Evolutionary conservation across 345 rosid species (phyloP).

Genomic region (Passiflora organensis): DNA sequence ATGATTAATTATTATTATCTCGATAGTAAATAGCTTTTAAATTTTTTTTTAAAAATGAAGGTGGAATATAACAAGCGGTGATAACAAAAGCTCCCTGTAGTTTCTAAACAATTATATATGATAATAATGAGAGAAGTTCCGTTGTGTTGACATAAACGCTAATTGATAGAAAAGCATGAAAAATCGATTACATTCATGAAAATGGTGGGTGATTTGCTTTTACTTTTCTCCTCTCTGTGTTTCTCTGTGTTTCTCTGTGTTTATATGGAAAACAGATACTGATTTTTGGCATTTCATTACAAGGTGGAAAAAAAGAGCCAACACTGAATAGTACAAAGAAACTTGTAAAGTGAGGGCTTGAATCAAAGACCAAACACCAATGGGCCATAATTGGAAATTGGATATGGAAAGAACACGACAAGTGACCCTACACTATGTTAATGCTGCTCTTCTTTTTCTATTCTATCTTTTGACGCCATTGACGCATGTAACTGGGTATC

Average conservation of each 20-base stretch:
- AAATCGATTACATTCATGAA: slow-evolving; percentile 8
- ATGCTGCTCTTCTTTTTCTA: neutral
- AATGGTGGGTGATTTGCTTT: slow-evolving; percentile 14
- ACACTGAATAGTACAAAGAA: slow-evolving; percentile 22
- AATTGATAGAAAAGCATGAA: slow-evolving; percentile 29
- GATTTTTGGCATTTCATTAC: slow-evolving; percentile 24
- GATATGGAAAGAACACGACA: slow-evolving; percentile 13
- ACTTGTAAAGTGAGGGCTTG: slow-evolving; percentile 23
- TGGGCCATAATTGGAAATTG: slow-evolving; percentile 13
- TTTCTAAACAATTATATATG: no score
- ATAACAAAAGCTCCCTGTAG: no score
- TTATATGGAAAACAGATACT: slow-evolving; percentile 1
- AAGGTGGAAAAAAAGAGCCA: slow-evolving; percentile 19
- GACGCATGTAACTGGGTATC: neutral
- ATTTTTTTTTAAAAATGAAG: no score
- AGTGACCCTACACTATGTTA: slow-evolving; percentile 17
- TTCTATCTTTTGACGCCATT: neutral
- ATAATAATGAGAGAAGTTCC: slow-evolving; percentile 39
- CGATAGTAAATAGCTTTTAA: no score
- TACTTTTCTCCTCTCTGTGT: no score
- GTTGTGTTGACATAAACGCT: slow-evolving; percentile 29
- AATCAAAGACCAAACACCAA: slow-evolving; percentile 10
- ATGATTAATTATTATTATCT: no score
- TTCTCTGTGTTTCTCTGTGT: no score
- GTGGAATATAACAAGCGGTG: no score